phyloP scores from a whole-genome alignment of 2,329 filamentous ascomycete genomes.

The Trichophyton mentagrophytes region DNA sequence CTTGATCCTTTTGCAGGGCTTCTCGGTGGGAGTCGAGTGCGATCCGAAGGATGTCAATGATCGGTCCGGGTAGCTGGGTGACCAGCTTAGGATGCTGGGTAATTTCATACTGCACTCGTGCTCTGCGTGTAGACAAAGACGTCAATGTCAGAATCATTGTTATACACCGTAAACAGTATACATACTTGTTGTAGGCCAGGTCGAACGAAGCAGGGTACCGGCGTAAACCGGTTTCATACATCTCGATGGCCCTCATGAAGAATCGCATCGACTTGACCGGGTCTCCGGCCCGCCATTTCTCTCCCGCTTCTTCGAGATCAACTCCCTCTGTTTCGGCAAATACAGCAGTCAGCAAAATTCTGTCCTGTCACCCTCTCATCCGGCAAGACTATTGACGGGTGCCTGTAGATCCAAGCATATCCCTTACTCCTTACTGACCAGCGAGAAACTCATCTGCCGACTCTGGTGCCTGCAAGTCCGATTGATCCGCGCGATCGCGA shows the following conservation, averaged over 20 bases:
- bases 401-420: background rate
- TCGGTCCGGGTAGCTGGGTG: conserved; percentile 43
- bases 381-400: background rate
- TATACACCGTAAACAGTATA: too few species aligned
- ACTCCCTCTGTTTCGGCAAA: conserved; percentile 43
- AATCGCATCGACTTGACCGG: conserved; percentile 49
- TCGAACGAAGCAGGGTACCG: conserved; percentile 53
- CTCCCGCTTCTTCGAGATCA: conserved; percentile 56
- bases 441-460: conserved; percentile 57
- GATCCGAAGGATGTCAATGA: conserved; percentile 44
- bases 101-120: conserved; percentile 56
- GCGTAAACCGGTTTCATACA: conserved; percentile 51
- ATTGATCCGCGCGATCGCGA: background rate
- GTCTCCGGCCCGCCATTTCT: conserved; percentile 63
- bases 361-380: background rate
- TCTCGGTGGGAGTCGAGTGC: conserved; percentile 52
- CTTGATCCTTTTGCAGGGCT: conserved; percentile 46
- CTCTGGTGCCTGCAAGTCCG: conserved; percentile 31
- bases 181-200: conserved; percentile 61
- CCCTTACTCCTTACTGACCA: conserved; percentile 25
- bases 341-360: background rate
- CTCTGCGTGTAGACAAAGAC: conserved; percentile 35
- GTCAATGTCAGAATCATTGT: background rate
- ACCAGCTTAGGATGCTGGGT: conserved; percentile 53
- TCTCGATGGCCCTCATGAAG: conserved; percentile 50